Evolutionary conservation across 2,329 filamentous ascomycete species (phyloP), one percentile per base, ranked within the genome.

Genomic region (Colletotrichum tropicale): DNA sequence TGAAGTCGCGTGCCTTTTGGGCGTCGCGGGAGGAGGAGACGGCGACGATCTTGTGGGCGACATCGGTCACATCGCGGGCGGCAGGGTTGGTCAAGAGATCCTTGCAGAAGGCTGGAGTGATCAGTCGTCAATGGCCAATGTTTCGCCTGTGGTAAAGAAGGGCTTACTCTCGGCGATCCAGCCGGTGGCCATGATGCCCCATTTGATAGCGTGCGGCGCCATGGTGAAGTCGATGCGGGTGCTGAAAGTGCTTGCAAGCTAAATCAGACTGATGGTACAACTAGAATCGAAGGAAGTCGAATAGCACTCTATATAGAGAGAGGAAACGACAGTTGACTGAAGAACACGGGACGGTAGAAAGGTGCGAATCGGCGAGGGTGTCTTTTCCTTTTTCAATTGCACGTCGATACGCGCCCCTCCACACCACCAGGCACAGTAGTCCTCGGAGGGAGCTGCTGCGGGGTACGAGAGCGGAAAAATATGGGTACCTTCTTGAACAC

Each of bases 1-100:
- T 89, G 86, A 98, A 98, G 66, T 92, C 87, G 76, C 90, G 88
- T 1, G 95, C 95, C 68, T 93, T 91, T 60, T 91, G 88, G 77
- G 90, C 88, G 62, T 94, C 95, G 55, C 91, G 92, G 6, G 95
- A 97, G 2, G 95, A 97, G 26, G 95, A 94, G 8, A 94, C 95
- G 26, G 95, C 96, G 24, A 93, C 91, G 64, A 98, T 90, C 79
- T 92, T 91, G 86, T 98, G 96, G 71, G 90, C 90, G 77, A 98
- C 89, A 80, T 98, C 94, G 75, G 88, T 86, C 69, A 94, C 94
- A 66, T 90, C 90, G 79, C 96, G 94, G 64, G 88, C 88, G 55
- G 89, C 87, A 18, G 96, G 94, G 84, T 96, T 92, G 76, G 91
- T 90, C 78, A 96, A 92, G 66, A 98, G 90, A 82, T 98, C 96